Percentiles rank a stretch among this genome's conserved stretches.
These are phyloP conservation scores for Bryum argenteum DNA, from an alignment of 225 moss, liverwort and hornwort species.

Conservation along the genomic window DNA sequence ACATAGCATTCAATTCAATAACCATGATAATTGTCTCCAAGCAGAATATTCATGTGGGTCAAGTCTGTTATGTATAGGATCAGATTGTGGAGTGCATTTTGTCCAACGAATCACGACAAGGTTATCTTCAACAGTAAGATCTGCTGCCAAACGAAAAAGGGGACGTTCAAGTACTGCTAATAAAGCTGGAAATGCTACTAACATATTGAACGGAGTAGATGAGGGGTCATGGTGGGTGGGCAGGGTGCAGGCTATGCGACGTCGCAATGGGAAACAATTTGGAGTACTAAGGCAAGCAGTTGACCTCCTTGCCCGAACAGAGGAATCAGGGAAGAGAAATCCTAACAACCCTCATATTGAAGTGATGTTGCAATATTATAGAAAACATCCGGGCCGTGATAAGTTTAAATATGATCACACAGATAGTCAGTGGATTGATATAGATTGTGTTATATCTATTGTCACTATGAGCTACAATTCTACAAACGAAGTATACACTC, in stretches of 20 bases:
- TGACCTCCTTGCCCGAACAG: too few relatives aligned
- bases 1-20: neutral
- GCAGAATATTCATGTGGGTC: neutral
- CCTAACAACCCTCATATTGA: too few relatives aligned
- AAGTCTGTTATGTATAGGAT: neutral
- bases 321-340: too few relatives aligned
- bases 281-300: too few relatives aligned
- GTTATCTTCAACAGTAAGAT: neutral
- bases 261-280: neutral
- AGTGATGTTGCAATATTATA: too few relatives aligned
- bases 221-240: too few relatives aligned
- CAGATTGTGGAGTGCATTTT: neutral
- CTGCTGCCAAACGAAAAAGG: neutral
- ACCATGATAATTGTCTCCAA: neutral
- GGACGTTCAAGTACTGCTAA: neutral
- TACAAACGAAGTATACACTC: neutral
- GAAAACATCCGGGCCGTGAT: too few relatives aligned
- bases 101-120: neutral
- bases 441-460: too few relatives aligned
- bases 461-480: neutral
- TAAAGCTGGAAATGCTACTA: neutral
- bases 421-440: too few relatives aligned
- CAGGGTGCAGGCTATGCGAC: neutral
- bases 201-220: too few relatives aligned
- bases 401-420: too few relatives aligned